Base-by-base conservation (phyloP, 805 yeast genomes). In the Metschnikowia sp. region DNA sequence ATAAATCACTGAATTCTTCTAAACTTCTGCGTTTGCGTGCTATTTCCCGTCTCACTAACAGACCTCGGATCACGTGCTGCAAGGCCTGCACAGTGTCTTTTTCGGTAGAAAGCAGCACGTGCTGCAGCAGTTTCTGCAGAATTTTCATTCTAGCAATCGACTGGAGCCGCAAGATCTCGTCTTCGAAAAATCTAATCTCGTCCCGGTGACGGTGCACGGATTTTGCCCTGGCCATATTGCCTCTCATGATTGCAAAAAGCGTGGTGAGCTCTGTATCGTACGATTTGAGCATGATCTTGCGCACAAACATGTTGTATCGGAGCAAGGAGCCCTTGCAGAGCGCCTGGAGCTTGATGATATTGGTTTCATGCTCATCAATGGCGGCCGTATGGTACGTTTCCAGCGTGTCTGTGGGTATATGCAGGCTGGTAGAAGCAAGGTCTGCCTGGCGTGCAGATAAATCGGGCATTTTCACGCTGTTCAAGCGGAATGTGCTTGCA, bases 281-380 rank as follows among this genome's bases (percentile, higher is more conserved):
- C 1, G 86, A 76, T 49, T 75, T 78, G 29, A 86, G 60, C 70
- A 86, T 75, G 49, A 83, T 83, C 48, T 74, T 75, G 54, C 79
- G 78, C 32, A 86, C 84, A 61, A 81, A 82, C 68, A 83, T 70
- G 18, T 69, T 67, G 60, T 83, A 86, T 44, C 96, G 75, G 46
- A 79, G 68, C 36, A 81, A 70, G 0, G 87, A 82, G 15, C 94
- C 96, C 54, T 88, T 72, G 13, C 87, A 76, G 22, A 82, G 65
- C 0, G 94, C 79, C 62, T 90, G 96, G 13, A 90, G 67, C 46
- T 66, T 70, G 34, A 75, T 65, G 34, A 84, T 76, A 44, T 65
- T 59, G 3, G 34, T 15, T 15, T 39, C 22, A 22, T 53, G 53
- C 13, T 34, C 39, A 1, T 37, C 42, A 11, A 45, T 38, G 8